Base-by-base conservation (phyloP, 805 yeast genomes). In the Ogataea chonburiensis region DNA sequence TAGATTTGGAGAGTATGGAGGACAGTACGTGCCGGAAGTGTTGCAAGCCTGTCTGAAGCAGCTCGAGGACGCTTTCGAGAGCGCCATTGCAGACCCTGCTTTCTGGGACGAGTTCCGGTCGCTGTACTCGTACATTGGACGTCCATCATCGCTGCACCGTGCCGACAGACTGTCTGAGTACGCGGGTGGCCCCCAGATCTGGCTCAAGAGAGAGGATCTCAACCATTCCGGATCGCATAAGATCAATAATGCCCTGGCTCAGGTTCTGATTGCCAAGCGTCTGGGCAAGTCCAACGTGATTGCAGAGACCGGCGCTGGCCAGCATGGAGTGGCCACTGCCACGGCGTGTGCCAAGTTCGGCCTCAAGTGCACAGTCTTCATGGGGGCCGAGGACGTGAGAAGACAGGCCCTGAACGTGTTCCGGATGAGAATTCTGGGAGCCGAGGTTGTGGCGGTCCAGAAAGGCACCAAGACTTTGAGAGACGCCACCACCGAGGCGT, bases 331-430 rank as follows among this genome's bases (percentile, higher is more conserved):
- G 24, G 95, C 95, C 24, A 85, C 93, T 34, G 95, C 95, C 19
- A 85, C 95, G 42, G 95, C 94, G 0, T 81, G 89, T 71, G 95
- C 95, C 46, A 84, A 84, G 56, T 85, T 93, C 52, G 98, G 98
- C 34, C 63, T 93, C 64, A 77, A 84, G 60, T 93, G 98, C 70
- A 86, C 86, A 11, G 95, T 93, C 22, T 91, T 77, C 58, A 93
- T 93, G 99, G 99, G 99, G 46, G 98, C 98, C 28, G 98, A 93
- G 67, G 99, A 93, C 68, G 96, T 86, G 28, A 83, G 96, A 63
- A 86, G 99, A 66, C 99, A 93, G 73, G 97, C 99, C 10, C 72
- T 93, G 49, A 93, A 93, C 56, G 99, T 93, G 24, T 93, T 93
- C 74, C 79, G 99, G 71, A 93, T 93, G 95, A 76, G 87, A 63